These are phyloP conservation scores for Penicillium lividum DNA, from an alignment of 495 filamentous ascomycete species.

Conservation along the genomic window DNA sequence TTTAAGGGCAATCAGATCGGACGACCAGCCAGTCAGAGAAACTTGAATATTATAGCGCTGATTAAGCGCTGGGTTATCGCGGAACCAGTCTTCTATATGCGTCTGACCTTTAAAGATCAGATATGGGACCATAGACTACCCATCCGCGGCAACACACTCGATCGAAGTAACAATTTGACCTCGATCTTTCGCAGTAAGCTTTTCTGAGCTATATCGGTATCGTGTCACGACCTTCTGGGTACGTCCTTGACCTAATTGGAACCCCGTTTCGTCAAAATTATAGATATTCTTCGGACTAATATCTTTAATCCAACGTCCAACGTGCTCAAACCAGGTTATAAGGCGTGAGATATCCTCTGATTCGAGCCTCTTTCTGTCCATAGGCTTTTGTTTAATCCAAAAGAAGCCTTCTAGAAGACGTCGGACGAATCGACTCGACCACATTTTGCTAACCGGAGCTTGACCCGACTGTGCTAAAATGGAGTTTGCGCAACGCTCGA, in stretches of 20 bases:
- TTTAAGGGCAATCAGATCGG: background rate
- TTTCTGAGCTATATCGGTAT: background rate
- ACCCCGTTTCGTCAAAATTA: background rate
- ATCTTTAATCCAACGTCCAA: background rate
- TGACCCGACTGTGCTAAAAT: background rate
- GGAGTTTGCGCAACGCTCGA: background rate
- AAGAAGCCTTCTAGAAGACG: background rate
- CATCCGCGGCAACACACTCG: background rate
- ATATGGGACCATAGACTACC: background rate
- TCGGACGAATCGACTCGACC: background rate
- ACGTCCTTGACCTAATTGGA: background rate
- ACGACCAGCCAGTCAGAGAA: background rate
- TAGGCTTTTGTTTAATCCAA: background rate
- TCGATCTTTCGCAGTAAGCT: background rate
- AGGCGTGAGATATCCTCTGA: background rate
- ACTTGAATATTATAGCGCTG: background rate
- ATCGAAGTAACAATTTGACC: background rate
- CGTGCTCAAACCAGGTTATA: background rate
- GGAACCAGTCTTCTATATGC: background rate
- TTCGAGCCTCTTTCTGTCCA: background rate
- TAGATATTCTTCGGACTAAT: constrained; percentile 2
- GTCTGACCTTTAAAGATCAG: background rate
- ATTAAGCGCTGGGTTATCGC: background rate
- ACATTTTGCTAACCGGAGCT: background rate
- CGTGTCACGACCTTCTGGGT: background rate